Evolutionary conservation across 345 rosid species (phyloP), one percentile per base, ranked within the genome.

Genomic region (Salix caprea): DNA sequence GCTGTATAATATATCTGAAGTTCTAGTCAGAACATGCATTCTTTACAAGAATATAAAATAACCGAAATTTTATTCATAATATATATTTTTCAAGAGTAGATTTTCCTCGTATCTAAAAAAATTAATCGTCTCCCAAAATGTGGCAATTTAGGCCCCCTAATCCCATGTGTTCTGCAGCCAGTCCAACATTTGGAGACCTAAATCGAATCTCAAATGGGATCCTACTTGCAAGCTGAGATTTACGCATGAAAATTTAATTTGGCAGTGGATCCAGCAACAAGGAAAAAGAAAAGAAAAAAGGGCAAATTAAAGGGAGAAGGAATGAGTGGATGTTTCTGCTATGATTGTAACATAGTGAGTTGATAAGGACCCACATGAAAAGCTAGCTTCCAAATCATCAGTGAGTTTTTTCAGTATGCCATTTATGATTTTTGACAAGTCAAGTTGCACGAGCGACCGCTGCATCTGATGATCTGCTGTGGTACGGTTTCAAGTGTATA

Each of bases 361-460:
- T 39, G 42, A 24, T 1, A 18, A 77, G 75, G 77, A 1, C 80
- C 73, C 77, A 32, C 19, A 32, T 6, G 21, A 7, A 21, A 44
- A 30, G 66, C 70, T 70, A 67, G 52, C 67, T 12, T 67, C 71
- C 76, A 76, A 69, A 30, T 21, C 70, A 67, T 50, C 74, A 34
- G 73, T 74, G 36, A 75, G 30, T 37, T 44, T 54, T 37, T 61
- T 37, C 23, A 28, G 21, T 24, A 24, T 19, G 13, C 19, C 7
- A 12, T 34, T 36, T 28, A 52, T 60, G 78, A 76, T 80, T 70
- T 46, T 42, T 58, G 79, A 78, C 81, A 73, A 32, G 62, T 80
- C 81, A 68, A 71, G 78, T 69, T 37, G 82, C 86, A 81, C 80
- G 80, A 78, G 78, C 74, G 46, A 67, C 78, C 52, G 32, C 77